Evolutionary conservation across 441 rosid species (phyloP).

Genomic region (Eutrema salsugineum): DNA sequence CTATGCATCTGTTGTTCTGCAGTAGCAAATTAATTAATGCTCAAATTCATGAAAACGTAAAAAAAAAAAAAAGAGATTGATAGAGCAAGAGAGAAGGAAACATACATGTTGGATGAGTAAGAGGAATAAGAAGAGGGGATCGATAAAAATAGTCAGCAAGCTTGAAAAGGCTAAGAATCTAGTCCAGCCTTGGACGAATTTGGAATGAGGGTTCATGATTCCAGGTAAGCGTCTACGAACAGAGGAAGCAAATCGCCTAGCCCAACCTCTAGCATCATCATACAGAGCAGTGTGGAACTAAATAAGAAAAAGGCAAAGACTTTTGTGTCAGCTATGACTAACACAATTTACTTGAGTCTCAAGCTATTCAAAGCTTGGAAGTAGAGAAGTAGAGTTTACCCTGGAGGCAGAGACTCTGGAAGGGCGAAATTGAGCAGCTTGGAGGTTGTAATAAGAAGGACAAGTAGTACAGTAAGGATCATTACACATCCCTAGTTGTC

Average conservation of each 20-base stretch:
- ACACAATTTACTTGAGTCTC: background rate
- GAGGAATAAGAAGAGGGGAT: constrained; percentile 84
- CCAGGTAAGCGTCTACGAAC: constrained; percentile 46
- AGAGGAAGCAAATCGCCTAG: constrained; percentile 45
- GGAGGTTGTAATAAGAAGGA: constrained; percentile 58
- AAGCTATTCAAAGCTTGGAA: background rate
- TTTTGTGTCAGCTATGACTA: background rate
- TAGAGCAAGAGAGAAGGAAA: background rate
- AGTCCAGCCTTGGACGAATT: constrained; percentile 67
- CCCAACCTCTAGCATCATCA: constrained; percentile 91
- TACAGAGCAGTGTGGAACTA: constrained; percentile 68
- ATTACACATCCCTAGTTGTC: constrained; percentile 81
- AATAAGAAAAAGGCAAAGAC: background rate
- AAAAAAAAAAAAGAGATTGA: background rate
- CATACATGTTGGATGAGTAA: constrained; percentile 47
- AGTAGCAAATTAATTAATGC: background rate
- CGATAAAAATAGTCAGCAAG: constrained; percentile 70
- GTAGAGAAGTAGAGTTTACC: constrained; percentile 31
- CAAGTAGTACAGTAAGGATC: constrained; percentile 95
- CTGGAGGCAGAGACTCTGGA: constrained; percentile 43
- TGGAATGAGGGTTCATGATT: constrained; percentile 86
- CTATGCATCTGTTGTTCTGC: constrained; percentile 63
- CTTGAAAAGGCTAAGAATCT: constrained; percentile 67
- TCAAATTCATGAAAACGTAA: background rate
- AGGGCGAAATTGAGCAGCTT: constrained; percentile 32